Conservation (phyloP, 208 protist genomes). For the Porcisia deanei region DNA sequence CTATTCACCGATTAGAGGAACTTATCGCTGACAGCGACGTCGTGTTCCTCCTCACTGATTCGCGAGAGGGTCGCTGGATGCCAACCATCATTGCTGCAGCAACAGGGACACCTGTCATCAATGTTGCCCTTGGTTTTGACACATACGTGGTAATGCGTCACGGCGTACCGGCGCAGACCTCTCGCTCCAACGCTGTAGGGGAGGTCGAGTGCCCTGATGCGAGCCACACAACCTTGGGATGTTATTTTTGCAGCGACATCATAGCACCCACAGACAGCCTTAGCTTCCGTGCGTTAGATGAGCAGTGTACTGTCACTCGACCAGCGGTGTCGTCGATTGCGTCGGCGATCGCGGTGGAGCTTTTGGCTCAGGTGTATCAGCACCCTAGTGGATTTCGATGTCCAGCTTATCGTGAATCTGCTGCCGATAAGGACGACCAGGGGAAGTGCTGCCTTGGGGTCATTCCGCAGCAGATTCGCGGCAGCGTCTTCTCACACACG, state of each 20-base stretch:
- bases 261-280: constrained; percentile 91
- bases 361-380: constrained; percentile 94
- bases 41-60: constrained; percentile 98
- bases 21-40: constrained; percentile 94
- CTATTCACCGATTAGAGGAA: constrained; percentile 65
- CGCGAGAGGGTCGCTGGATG: constrained; percentile 97
- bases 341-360: constrained; percentile 92
- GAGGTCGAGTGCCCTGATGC: not conserved
- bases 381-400: constrained; percentile 81
- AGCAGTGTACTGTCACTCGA: constrained; percentile 98
- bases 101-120: constrained; percentile 93
- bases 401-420: constrained; percentile 42
- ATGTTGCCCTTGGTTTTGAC: constrained; percentile 98
- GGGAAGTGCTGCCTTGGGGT: constrained; percentile 56
- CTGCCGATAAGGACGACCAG: constrained; percentile 17
- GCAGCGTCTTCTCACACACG: constrained; percentile 83
- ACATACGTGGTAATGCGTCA: constrained; percentile 98
- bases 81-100: constrained; percentile 92
- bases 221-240: constrained; percentile 72
- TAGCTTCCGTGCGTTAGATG: constrained; percentile 96
- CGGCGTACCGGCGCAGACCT: constrained; percentile 53
- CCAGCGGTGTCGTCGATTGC: constrained; percentile 95
- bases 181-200: constrained; percentile 22
- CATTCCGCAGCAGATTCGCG: constrained; percentile 90
- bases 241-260: constrained; percentile 99